Conservation (phyloP, 768 basidiomycete species). For the Crassisporium funariophilum region DNA sequence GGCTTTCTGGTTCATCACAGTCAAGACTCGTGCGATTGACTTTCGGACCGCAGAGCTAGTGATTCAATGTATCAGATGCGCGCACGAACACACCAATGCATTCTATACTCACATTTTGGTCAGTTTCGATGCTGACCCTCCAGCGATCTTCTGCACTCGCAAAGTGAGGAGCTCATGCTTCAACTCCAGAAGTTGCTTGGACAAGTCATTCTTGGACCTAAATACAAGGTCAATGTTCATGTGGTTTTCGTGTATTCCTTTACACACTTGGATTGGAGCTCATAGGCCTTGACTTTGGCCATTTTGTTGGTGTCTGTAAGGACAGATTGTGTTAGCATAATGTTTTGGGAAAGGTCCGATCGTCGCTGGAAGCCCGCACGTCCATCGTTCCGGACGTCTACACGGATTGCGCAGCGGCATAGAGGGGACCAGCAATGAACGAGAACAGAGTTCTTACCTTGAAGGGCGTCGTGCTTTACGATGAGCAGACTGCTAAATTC, state of each 20-base stretch:
- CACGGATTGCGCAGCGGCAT: no score
- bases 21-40: conserved; percentile 96
- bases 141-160: conserved; percentile 97
- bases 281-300: conserved; percentile 96
- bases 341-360: no score
- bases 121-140: conserved; percentile 92
- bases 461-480: conserved; percentile 44
- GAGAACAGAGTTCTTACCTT: conserved; percentile 39
- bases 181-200: conserved; percentile 90
- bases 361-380: no score
- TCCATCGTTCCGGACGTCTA: no score
- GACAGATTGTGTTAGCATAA: no score
- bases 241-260: neutral
- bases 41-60: conserved; percentile 92
- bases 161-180: conserved; percentile 93
- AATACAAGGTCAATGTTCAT: conserved; percentile 19
- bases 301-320: conserved; percentile 51
- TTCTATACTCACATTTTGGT: conserved; percentile 85
- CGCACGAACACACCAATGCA: conserved; percentile 2
- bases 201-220: conserved; percentile 96
- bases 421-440: conserved; percentile 12
- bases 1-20: conserved; percentile 98
- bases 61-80: conserved; percentile 1
- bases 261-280: conserved; percentile 91
- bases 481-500: conserved; percentile 30